Percentiles rank a stretch among this genome's conserved stretches.
phyloP scores from a whole-genome alignment of 345 rosid species.

The Eucalyptus paniculata region DNA sequence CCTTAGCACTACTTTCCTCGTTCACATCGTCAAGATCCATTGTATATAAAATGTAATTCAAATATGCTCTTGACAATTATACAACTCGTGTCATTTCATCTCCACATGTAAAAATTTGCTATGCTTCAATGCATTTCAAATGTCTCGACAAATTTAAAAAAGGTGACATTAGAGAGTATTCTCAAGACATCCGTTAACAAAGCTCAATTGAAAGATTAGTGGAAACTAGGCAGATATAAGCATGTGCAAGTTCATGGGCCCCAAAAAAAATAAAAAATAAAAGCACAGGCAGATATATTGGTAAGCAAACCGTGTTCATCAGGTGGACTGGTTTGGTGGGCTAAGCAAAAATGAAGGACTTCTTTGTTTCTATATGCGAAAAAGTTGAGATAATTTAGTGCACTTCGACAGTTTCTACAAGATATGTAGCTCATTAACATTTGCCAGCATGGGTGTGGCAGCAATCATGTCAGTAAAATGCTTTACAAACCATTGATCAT shows the following conservation, averaged over 20 bases:
- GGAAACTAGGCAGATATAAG: neutral
- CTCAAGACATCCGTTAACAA: neutral
- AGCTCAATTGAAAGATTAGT: neutral
- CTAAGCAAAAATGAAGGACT: neutral
- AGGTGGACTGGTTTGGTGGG: neutral
- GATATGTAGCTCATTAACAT: neutral
- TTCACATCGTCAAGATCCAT: neutral
- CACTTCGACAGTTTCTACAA: neutral
- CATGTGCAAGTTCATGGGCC: neutral
- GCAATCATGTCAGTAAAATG: neutral
- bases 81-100: neutral
- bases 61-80: no score
- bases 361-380: neutral
- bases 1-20: neutral
- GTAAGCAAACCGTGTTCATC: neutral
- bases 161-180: neutral
- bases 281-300: neutral
- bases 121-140: neutral
- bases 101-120: neutral
- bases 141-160: neutral
- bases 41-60: neutral
- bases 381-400: neutral
- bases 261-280: fast-evolving
- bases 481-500: neutral
- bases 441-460: neutral